Evolutionary conservation across 345 rosid genomes (phyloP).

Genomic region (Orychophragmus violaceus): DNA sequence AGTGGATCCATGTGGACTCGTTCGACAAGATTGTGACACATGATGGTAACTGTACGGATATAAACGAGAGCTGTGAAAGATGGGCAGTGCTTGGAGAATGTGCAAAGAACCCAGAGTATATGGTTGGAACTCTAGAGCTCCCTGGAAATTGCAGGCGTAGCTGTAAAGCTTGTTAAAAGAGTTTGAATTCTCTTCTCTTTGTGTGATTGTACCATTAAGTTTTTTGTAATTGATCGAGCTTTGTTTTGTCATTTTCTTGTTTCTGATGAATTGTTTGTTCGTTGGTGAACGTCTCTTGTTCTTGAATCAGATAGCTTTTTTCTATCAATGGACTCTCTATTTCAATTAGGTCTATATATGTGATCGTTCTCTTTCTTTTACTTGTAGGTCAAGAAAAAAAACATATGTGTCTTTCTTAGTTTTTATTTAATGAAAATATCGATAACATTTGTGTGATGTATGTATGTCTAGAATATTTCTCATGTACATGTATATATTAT

Average conservation of each 20-base stretch:
- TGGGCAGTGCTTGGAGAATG: conserved; percentile 96
- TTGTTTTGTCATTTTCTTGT: no score
- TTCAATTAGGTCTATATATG: neutral
- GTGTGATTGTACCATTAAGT: neutral
- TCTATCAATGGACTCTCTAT: neutral
- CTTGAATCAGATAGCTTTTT: neutral
- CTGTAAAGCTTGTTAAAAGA: no score
- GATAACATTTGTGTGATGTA: no score
- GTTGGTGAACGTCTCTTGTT: no score
- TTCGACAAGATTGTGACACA: no score
- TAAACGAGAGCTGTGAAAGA: conserved; percentile 69
- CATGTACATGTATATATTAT: no score
- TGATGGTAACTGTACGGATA: no score
- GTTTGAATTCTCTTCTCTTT: neutral
- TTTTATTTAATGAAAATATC: no score
- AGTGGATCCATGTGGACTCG: conserved; percentile 92
- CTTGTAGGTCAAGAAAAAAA: neutral
- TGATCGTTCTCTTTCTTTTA: neutral
- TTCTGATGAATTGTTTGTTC: no score
- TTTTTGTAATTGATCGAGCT: no score
- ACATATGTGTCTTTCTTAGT: no score
- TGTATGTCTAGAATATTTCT: no score
- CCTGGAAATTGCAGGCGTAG: conserved; percentile 87
- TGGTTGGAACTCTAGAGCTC: conserved; percentile 69
- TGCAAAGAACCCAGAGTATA: conserved; percentile 68